These are phyloP conservation scores for Pholiota molesta DNA, from an alignment of 768 basidiomycete genomes.

Conservation along the genomic window DNA sequence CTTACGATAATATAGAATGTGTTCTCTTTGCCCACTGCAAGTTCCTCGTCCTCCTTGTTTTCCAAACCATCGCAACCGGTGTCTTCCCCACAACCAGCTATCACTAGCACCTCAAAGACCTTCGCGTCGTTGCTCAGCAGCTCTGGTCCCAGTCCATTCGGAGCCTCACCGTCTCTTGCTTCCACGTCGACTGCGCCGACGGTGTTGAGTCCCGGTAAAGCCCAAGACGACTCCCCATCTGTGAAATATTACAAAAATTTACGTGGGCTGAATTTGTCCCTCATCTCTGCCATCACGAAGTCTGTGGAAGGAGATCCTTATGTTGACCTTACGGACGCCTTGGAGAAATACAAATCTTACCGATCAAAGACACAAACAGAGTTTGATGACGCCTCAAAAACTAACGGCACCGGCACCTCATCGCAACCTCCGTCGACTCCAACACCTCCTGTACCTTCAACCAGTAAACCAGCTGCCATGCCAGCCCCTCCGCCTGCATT, in stretches of 20 bases:
- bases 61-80: background rate
- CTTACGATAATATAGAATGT: slow-evolving; percentile 11
- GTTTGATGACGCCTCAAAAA: slow-evolving; percentile 41
- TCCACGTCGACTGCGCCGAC: slow-evolving; percentile 7
- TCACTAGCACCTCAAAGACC: slow-evolving; percentile 53
- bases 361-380: slow-evolving; percentile 60
- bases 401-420: slow-evolving; percentile 4
- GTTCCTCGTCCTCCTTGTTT: slow-evolving; percentile 28
- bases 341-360: slow-evolving; percentile 61
- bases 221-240: slow-evolving; percentile 29
- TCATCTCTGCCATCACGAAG: slow-evolving; percentile 59
- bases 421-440: slow-evolving; percentile 2
- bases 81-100: slow-evolving; percentile 20
- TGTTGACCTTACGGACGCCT: slow-evolving; percentile 54
- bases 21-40: slow-evolving; percentile 2
- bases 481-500: slow-evolving; percentile 33
- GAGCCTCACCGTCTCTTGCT: slow-evolving; percentile 2
- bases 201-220: slow-evolving; percentile 3
- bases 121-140: slow-evolving; percentile 48
- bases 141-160: slow-evolving; percentile 16
- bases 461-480: slow-evolving; percentile 7
- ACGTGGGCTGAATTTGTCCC: slow-evolving; percentile 74
- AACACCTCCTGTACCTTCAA: background rate
- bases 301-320: slow-evolving; percentile 73
- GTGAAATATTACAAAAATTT: slow-evolving; percentile 65